These are phyloP conservation scores for Tetrahymena borealis DNA, from an alignment of 73 alveolate species.

Conservation along the genomic window DNA sequence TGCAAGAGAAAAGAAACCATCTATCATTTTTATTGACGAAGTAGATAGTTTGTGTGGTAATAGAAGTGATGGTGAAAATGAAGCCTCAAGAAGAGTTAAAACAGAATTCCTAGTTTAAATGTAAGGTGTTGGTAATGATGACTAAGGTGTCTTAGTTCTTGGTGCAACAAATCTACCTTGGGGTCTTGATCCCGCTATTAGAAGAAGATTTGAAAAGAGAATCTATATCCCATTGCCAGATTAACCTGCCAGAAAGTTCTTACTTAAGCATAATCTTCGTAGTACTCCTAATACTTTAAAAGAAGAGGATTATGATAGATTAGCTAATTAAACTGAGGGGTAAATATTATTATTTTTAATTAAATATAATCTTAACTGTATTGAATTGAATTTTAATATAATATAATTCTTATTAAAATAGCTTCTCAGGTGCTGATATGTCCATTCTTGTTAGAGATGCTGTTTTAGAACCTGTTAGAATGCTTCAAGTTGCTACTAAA, in stretches of 20 bases:
- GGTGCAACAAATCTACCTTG: constrained; percentile 99
- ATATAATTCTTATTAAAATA: too few relatives aligned
- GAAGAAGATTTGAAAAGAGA: constrained; percentile 98
- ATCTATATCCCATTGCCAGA: constrained; percentile 97
- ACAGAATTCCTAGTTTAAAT: constrained; percentile 96
- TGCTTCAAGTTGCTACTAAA: constrained; percentile 70
- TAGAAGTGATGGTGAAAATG: constrained; percentile 92
- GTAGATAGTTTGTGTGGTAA: constrained; percentile 63
- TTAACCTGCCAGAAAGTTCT: constrained; percentile 60
- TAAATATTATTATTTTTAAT: background rate
- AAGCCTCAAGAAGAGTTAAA: constrained; percentile 90
- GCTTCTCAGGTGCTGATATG: constrained; percentile 81
- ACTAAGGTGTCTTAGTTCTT: constrained; percentile 85
- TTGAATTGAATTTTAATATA: too few relatives aligned
- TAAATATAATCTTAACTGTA: too few relatives aligned
- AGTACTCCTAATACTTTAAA: constrained; percentile 76
- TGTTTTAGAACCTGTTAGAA: constrained; percentile 74
- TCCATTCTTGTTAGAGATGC: constrained; percentile 84
- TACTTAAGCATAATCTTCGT: constrained; percentile 69
- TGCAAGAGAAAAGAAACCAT: constrained; percentile 96
- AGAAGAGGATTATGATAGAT: constrained; percentile 69
- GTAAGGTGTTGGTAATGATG: constrained; percentile 93
- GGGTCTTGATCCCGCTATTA: constrained; percentile 95
- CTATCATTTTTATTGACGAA: constrained; percentile 97
- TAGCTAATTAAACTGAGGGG: constrained; percentile 78